These are phyloP conservation scores for Curvularia lunata DNA, from an alignment of 2,329 filamentous ascomycete genomes.

Conservation along the genomic window DNA sequence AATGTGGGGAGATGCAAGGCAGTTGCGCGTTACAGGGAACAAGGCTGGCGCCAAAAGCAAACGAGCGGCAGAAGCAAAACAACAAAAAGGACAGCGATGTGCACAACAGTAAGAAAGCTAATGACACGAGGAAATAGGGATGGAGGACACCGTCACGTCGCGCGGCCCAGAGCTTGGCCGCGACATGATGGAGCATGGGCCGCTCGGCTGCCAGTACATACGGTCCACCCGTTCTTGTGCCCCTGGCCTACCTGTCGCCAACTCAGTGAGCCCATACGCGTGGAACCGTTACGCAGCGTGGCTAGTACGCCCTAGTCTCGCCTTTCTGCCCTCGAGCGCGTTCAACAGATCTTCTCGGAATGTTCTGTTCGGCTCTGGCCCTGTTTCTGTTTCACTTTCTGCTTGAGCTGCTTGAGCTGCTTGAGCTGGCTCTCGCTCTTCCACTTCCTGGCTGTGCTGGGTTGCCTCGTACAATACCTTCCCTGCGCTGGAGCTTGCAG, in stretches of 20 bases:
- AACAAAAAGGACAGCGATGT: background rate
- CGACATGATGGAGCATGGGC: conserved; percentile 18
- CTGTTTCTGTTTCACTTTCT: background rate
- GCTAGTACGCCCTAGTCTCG: background rate
- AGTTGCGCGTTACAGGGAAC: conserved; percentile 16
- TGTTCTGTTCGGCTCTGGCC: conserved; percentile 4
- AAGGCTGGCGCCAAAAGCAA: conserved; percentile 13
- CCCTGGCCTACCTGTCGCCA: background rate
- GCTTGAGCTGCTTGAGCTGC: background rate
- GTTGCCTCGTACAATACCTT: conserved; percentile 17
- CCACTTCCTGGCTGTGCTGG: conserved; percentile 16
- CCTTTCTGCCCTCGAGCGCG: background rate
- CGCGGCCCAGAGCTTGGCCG: conserved; percentile 16
- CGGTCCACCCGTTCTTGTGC: conserved; percentile 13
- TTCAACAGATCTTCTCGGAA: conserved; percentile 1
- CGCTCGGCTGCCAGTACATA: background rate
- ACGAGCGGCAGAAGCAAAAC: conserved; percentile 13
- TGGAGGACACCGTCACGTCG: conserved; percentile 4
- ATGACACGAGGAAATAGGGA: conserved; percentile 16
- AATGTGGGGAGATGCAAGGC: conserved; percentile 24
- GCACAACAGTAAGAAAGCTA: conserved; percentile 4
- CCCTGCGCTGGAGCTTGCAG: background rate
- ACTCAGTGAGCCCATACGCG: background rate
- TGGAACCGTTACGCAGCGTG: too few species aligned
- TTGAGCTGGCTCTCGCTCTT: conserved; percentile 23